These are phyloP conservation scores for Acrocalymma vagum DNA, from an alignment of 2,329 filamentous ascomycete species.

Conservation along the genomic window DNA sequence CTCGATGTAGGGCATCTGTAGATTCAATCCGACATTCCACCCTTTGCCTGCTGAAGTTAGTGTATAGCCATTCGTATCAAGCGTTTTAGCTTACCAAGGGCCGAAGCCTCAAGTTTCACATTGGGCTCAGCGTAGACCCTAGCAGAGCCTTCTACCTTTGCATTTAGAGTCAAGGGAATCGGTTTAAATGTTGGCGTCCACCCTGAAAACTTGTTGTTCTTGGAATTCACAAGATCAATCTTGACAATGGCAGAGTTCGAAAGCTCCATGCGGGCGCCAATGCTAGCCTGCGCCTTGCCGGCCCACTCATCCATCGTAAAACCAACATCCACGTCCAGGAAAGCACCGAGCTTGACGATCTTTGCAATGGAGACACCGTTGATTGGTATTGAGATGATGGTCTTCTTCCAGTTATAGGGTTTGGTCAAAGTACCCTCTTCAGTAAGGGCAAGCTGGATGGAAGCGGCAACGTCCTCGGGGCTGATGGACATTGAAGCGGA, in stretches of 20 bases:
- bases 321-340: conserved; percentile 23
- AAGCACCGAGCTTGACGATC: conserved; percentile 24
- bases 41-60: conserved; percentile 17
- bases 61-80: neutral
- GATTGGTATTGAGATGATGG: conserved; percentile 23
- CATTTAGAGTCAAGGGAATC: conserved; percentile 18
- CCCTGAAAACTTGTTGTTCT: conserved; percentile 20
- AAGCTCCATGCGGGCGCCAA: conserved; percentile 18
- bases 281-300: conserved; percentile 11
- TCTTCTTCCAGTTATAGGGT: conserved; percentile 17
- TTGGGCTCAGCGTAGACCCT: conserved; percentile 18
- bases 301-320: conserved; percentile 20
- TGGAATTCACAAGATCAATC: conserved; percentile 20
- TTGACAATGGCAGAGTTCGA: conserved; percentile 17
- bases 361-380: conserved; percentile 19
- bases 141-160: conserved; percentile 19
- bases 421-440: conserved; percentile 13
- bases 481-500: conserved; percentile 19
- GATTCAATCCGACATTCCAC: conserved; percentile 17
- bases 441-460: conserved; percentile 16
- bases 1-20: conserved; percentile 25
- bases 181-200: conserved; percentile 21
- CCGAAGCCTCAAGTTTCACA: conserved; percentile 19
- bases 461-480: conserved; percentile 19
- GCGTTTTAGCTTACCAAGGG: conserved; percentile 14